Base-by-base conservation (phyloP, 768 basidiomycete genomes). In the Daedalea quercina region DNA sequence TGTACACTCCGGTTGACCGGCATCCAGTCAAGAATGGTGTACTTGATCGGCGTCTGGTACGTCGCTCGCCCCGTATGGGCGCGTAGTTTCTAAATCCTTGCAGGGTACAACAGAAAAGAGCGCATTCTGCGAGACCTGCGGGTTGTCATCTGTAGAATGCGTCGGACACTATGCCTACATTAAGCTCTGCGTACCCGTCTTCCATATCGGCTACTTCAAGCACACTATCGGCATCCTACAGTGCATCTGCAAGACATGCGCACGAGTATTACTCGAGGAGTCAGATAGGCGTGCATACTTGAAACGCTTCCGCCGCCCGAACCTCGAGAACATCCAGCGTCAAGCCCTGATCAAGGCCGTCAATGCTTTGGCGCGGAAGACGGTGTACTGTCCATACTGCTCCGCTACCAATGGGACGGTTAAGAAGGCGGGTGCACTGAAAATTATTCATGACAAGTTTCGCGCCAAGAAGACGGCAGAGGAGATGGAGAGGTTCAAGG, bases 91-190 rank as follows among this genome's bases (percentile, higher is more conserved):
- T 53, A 22, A 20, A 4, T 24, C 24, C 20, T 49, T 44, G 47
- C 59, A 96, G 94, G 96, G 96, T 41, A 95, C 94, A 3, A 90
- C 91, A 37, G 94, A 96, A 66, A 98, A 98, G 74, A 80, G 76
- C 54, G 81, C 87, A 24, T 87, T 85, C 64, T 99, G 96, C 70
- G 90, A 94, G 69, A 99, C 96, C 0, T 99, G 96, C 63, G 92
- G 92, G 8, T 81, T 93, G 57, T 84, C 81, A 17, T 85, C 91
- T 25, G 89, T 93, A 2, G 92, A 96, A 56, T 99, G 96, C 65
- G 94, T 96, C 22, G 96, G 96, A 1, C 96, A 99, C 69, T 98
- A 96, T 67, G 94, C 94, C 3, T 98, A 98, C 71, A 97, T 99
- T 73, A 97, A 96, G 69, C 79, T 99, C 41, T 84, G 87, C 28